Percentiles rank a stretch among this genome's conserved stretches.
Conservation (phyloP, 2,329 filamentous ascomycete genomes). For the Emmonsia crescens region DNA sequence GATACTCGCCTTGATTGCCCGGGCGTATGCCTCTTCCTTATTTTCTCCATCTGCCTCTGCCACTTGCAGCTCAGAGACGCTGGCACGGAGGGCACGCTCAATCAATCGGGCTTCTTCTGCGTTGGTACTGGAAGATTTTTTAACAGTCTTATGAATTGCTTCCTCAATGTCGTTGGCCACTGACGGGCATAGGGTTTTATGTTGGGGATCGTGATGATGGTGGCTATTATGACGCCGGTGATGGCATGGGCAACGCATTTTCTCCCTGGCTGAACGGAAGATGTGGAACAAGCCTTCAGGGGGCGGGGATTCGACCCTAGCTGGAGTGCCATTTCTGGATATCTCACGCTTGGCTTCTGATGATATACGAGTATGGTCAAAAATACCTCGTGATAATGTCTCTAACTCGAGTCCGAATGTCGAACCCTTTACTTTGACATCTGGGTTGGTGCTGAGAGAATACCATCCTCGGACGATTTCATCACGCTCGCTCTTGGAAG, state of each 20-base stretch:
- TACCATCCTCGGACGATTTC: constrained; percentile 58
- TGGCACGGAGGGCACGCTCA: constrained; percentile 63
- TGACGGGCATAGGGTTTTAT: background rate
- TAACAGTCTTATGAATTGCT: constrained; percentile 60
- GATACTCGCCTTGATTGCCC: constrained; percentile 42
- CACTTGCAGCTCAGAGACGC: constrained; percentile 48
- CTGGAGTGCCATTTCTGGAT: background rate
- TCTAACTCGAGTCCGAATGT: constrained; percentile 23
- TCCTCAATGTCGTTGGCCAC: constrained; percentile 51
- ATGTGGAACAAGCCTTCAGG: background rate
- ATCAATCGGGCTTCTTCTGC: constrained; percentile 58
- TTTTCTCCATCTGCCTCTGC: constrained; percentile 25
- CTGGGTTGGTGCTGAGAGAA: constrained; percentile 46
- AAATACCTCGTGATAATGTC: constrained; percentile 18
- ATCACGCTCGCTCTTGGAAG: constrained; percentile 48
- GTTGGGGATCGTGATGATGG: background rate
- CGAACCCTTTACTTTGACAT: constrained; percentile 49
- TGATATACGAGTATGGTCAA: constrained; percentile 8
- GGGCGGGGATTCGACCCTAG: background rate
- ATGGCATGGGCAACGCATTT: background rate
- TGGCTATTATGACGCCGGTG: background rate
- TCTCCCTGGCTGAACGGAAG: background rate
- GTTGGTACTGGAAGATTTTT: constrained; percentile 59
- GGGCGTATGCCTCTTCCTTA: constrained; percentile 37
- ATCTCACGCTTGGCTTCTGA: background rate